Evolutionary conservation across 208 protist species (phyloP).

Genomic region (Naegleria fowleri): DNA sequence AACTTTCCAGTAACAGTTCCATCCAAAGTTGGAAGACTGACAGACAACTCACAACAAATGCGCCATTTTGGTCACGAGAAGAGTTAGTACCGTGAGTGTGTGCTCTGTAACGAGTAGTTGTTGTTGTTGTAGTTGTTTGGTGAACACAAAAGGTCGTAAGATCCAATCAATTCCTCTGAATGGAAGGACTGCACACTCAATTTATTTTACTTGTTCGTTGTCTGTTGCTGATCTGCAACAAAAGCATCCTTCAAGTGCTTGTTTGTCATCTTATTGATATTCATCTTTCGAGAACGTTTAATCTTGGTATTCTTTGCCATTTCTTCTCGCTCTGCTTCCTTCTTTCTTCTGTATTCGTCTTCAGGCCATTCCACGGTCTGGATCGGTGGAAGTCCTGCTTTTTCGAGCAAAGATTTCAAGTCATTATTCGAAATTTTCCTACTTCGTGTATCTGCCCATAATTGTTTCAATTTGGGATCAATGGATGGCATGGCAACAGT

Average conservation of each 20-base stretch:
- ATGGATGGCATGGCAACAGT: not conserved
- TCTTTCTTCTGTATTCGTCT: slow-evolving; percentile 1
- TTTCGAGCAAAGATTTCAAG: not conserved
- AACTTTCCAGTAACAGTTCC: too few relatives aligned
- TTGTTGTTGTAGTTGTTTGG: too few relatives aligned
- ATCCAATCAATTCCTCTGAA: too few relatives aligned
- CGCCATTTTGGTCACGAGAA: too few relatives aligned
- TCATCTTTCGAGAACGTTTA: not conserved
- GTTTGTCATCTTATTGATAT: not conserved
- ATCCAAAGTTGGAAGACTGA: too few relatives aligned
- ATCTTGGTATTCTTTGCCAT: not conserved
- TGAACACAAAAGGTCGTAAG: too few relatives aligned
- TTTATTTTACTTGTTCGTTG: too few relatives aligned
- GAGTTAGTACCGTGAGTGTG: too few relatives aligned
- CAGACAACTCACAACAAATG: too few relatives aligned
- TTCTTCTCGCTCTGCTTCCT: slow-evolving; percentile 7
- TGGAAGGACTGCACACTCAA: too few relatives aligned
- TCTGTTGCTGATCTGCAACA: not conserved
- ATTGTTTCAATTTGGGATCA: not conserved
- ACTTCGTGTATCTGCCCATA: not conserved
- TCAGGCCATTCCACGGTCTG: not conserved
- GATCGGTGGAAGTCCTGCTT: not conserved
- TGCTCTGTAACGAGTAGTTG: too few relatives aligned
- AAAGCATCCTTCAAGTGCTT: not conserved
- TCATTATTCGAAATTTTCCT: not conserved